Evolutionary conservation across 768 basidiomycete genomes (phyloP), one percentile per base, ranked within the genome.

Genomic region (Cystobasidium ongulense): DNA sequence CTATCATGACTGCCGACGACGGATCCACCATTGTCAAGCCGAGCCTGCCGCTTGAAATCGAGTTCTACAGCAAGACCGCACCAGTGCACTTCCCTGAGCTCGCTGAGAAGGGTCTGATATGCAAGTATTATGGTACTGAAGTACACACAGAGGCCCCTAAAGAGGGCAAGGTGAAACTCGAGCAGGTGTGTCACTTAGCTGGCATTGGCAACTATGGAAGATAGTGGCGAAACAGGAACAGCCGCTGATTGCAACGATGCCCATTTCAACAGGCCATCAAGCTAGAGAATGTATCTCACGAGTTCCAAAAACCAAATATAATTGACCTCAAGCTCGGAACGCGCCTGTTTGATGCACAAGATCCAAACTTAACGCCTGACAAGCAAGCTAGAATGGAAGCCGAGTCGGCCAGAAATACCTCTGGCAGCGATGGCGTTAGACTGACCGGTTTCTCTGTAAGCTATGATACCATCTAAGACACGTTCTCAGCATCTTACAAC

Each of bases 301-400:
- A 84, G 0, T 97, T 93, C 83, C 77, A 81, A 39, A 89, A 87
- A 79, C 94, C 94, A 5, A 92, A 90, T 76, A 86, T 96, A 72
- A 83, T 97, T 33, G 95, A 99, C 80, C 84, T 92, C 80, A 99
- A 98, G 81, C 88, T 98, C 18, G 96, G 96, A 0, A 94, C 89
- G 0, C 84, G 89, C 0, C 85, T 98, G n/a, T 90, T 90, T 75
- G 92, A 90, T 63, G 86, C 88, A 25, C 27, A n/a, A 15, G 64
- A 75, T 33, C 79, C 80, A 15, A 82, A 83, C 27, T 85, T 89
- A 3, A 80, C 85, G 0, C 84, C 85, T 1, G 90, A 90, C 72
- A 99, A 99, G 82, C 84, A 86, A 74, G 85, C 82, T 46, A 86
- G 90, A 29, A 93, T 94, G 93, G 83, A 85, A 71, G n/a, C 18